Evolutionary conservation across 2,329 filamentous ascomycete genomes (phyloP).

Genomic region (Nemania bipapillata): DNA sequence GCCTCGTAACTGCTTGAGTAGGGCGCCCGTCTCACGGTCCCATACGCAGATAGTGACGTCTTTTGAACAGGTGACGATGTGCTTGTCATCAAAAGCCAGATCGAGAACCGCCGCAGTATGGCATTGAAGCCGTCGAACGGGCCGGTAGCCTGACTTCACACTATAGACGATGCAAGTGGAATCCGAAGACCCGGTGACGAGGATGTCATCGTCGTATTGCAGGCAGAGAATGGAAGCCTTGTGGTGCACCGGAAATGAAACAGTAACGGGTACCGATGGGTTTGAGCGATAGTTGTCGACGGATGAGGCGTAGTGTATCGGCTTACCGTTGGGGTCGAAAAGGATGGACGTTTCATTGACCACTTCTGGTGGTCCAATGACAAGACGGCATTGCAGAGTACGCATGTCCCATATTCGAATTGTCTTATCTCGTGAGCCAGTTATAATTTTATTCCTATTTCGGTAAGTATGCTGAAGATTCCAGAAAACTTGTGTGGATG

Average conservation of each 20-base stretch:
- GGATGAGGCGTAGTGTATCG: conserved; percentile 66
- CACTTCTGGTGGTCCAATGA: conserved; percentile 82
- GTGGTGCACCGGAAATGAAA: conserved; percentile 75
- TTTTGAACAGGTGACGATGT: conserved; percentile 97
- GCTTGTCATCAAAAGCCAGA: conserved; percentile 87
- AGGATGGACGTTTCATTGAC: conserved; percentile 65
- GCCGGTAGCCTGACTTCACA: conserved; percentile 79
- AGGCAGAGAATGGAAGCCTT: conserved; percentile 93
- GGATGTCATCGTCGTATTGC: conserved; percentile 90
- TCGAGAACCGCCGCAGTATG: conserved; percentile 92
- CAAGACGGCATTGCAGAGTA: conserved; percentile 82
- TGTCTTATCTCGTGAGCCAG: conserved; percentile 92
- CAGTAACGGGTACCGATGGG: conserved; percentile 63
- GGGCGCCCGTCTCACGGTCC: conserved; percentile 81
- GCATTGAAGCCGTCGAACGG: conserved; percentile 78
- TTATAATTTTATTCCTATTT: conserved; percentile 89
- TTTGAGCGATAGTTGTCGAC: conserved; percentile 60
- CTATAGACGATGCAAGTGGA: conserved; percentile 91
- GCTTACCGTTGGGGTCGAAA: conserved; percentile 61
- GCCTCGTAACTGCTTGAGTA: conserved; percentile 82
- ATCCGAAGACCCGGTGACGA: conserved; percentile 95
- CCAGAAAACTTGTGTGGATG: background rate
- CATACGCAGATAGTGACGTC: conserved; percentile 94
- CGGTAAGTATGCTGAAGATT: conserved; percentile 50
- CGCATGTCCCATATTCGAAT: conserved; percentile 96